Conservation (phyloP, 148 eudicot species). For the Arctostaphylos glauca region DNA sequence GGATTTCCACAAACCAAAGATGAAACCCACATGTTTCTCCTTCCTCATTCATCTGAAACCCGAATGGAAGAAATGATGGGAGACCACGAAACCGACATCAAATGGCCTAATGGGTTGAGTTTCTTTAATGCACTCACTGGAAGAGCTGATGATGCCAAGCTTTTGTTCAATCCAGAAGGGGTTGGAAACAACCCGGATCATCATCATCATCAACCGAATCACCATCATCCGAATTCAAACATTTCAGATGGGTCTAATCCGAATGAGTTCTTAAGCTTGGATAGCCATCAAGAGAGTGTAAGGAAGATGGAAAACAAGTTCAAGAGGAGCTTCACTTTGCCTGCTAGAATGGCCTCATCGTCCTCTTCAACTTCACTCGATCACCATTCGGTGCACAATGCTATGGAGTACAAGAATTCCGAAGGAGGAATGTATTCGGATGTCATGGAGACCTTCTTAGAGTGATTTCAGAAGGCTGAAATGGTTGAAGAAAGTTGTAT, state of each 20-base stretch:
- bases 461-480: conserved; percentile 21
- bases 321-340: conserved; percentile 83
- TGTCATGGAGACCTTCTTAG: conserved; percentile 91
- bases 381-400: conserved; percentile 46
- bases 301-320: conserved; percentile 77
- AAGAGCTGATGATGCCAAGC: conserved; percentile 66
- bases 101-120: conserved; percentile 86
- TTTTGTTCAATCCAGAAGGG: conserved; percentile 61
- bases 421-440: conserved; percentile 79
- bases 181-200: conserved; percentile 50
- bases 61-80: conserved; percentile 68
- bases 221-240: conserved; percentile 8
- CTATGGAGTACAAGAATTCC: conserved; percentile 51
- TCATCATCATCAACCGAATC: conserved; percentile 6
- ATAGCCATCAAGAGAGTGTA: conserved; percentile 47
- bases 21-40: conserved; percentile 73
- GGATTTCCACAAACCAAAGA: conserved; percentile 35
- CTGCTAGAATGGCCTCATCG: conserved; percentile 77
- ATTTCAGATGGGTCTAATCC: conserved; percentile 28
- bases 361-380: conserved; percentile 82
- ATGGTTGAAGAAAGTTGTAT: conserved; percentile 25
- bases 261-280: conserved; percentile 77
- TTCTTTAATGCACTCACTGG: conserved; percentile 85
- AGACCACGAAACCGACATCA: conserved; percentile 67
- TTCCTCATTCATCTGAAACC: conserved; percentile 63